Conservation (phyloP, 345 rosid species). For the Gossypium herbaceum region DNA sequence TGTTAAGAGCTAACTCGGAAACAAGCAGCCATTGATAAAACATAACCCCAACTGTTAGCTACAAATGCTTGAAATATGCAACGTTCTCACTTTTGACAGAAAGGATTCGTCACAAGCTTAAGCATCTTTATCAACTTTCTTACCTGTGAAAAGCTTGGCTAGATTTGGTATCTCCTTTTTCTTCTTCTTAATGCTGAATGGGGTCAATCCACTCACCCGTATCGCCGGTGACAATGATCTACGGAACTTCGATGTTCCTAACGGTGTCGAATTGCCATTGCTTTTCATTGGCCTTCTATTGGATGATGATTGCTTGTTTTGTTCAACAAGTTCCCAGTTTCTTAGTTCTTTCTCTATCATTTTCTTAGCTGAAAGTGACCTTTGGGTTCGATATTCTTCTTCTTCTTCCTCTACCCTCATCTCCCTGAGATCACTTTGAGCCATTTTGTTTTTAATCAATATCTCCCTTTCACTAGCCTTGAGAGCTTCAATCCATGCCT, state of each 20-base stretch:
- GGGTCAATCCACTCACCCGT: slow-evolving; percentile 34
- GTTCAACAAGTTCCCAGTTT: slow-evolving; percentile 22
- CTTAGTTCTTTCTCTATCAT: slow-evolving; percentile 42
- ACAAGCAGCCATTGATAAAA: background rate
- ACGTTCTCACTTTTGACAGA: background rate
- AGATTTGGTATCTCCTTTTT: slow-evolving; percentile 52
- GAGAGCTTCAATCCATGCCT: slow-evolving; percentile 87
- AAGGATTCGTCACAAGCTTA: slow-evolving; percentile 3
- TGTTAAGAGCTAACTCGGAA: background rate
- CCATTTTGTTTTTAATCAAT: slow-evolving; percentile 51
- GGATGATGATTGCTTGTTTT: slow-evolving; percentile 18
- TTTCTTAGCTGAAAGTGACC: slow-evolving; percentile 54
- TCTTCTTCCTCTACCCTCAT: slow-evolving; percentile 54
- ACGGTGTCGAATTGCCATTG: slow-evolving; percentile 35
- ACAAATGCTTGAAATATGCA: background rate
- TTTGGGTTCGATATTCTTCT: slow-evolving; percentile 34
- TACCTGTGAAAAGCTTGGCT: slow-evolving; percentile 49
- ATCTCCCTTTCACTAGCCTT: slow-evolving; percentile 71
- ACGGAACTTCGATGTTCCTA: slow-evolving; percentile 32
- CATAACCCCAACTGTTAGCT: background rate
- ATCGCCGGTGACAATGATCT: slow-evolving; percentile 48
- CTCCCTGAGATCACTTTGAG: slow-evolving; percentile 39
- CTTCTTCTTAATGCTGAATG: slow-evolving; percentile 53
- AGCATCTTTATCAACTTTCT: slow-evolving; percentile 19
- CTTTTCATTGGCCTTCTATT: slow-evolving; percentile 34